Conservation (phyloP, 208 protist species). For the Leishmania tarentolae region DNA sequence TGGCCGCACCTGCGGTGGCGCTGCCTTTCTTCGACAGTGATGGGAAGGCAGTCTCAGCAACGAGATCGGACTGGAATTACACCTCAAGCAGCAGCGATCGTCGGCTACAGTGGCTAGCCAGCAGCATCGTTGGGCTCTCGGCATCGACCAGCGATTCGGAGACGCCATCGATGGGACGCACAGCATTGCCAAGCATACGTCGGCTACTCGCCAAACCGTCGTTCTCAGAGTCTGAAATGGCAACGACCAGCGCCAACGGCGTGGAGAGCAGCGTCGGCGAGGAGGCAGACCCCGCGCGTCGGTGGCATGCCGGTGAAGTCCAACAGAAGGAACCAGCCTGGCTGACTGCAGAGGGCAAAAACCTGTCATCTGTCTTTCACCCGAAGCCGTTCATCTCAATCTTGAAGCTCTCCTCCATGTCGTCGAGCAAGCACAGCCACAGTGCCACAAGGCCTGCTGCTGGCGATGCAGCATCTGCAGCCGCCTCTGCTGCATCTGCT, state of each 20-base stretch:
- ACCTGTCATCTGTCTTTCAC: slow-evolving; percentile 18
- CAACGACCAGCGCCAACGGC: slow-evolving; percentile 2
- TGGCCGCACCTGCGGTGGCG: slow-evolving; percentile 5
- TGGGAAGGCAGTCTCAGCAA: slow-evolving; percentile 19
- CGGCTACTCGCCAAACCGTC: slow-evolving; percentile 28
- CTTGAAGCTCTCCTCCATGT: slow-evolving; percentile 20
- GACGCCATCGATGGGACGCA: not conserved
- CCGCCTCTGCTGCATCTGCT: not conserved
- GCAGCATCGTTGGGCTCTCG: slow-evolving; percentile 7
- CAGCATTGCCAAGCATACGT: slow-evolving; percentile 28
- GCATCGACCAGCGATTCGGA: not conserved
- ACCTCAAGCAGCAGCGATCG: slow-evolving; percentile 20
- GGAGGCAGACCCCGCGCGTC: not conserved
- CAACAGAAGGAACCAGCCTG: slow-evolving; percentile 18
- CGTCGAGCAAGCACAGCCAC: not conserved
- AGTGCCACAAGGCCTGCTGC: not conserved
- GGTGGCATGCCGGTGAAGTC: not conserved
- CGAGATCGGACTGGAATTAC: slow-evolving; percentile 9
- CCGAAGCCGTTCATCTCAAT: slow-evolving; percentile 31
- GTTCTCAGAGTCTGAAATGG: not conserved
- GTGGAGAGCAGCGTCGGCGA: not conserved
- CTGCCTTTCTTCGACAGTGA: slow-evolving; percentile 26
- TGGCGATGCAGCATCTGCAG: not conserved
- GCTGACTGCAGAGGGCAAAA: slow-evolving; percentile 21
- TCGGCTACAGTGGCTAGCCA: slow-evolving; percentile 22